These are phyloP conservation scores for Candida rishiriensis DNA, from an alignment of 805 yeast genomes.

Conservation along the genomic window DNA sequence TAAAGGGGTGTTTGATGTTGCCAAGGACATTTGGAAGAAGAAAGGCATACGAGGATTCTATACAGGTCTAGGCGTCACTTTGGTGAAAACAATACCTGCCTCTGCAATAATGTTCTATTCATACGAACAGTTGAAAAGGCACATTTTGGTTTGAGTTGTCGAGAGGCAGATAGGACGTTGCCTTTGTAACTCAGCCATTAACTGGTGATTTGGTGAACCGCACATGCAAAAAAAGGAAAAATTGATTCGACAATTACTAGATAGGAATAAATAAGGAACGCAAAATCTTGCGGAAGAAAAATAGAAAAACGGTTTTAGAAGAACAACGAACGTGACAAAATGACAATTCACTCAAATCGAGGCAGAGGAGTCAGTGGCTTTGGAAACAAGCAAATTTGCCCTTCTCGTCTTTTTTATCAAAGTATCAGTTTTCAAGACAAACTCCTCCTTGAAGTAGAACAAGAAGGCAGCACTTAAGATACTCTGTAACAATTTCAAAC, in stretches of 20 bases:
- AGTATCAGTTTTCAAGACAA: slow-evolving; percentile 54
- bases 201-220: no score
- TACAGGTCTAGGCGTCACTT: slow-evolving; percentile 79
- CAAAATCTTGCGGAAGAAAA: no score
- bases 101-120: slow-evolving; percentile 81
- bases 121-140: slow-evolving; percentile 57
- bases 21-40: slow-evolving; percentile 34
- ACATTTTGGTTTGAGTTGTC: neutral
- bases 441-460: slow-evolving; percentile 86
- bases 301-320: no score
- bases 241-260: neutral
- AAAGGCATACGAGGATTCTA: slow-evolving; percentile 74
- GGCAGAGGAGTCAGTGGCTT: neutral
- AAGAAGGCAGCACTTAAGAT: slow-evolving; percentile 86
- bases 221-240: neutral
- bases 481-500: slow-evolving; percentile 75
- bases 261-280: neutral
- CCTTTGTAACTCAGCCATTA: no score
- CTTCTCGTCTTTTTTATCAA: slow-evolving; percentile 36
- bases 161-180: no score
- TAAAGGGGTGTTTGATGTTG: slow-evolving; percentile 33
- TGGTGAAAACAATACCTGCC: slow-evolving; percentile 81
- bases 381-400: neutral
- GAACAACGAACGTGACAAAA: no score
- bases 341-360: neutral